phyloP scores from a whole-genome alignment of 1,284 basidiomycete genomes.

The Mycena citricolor region DNA sequence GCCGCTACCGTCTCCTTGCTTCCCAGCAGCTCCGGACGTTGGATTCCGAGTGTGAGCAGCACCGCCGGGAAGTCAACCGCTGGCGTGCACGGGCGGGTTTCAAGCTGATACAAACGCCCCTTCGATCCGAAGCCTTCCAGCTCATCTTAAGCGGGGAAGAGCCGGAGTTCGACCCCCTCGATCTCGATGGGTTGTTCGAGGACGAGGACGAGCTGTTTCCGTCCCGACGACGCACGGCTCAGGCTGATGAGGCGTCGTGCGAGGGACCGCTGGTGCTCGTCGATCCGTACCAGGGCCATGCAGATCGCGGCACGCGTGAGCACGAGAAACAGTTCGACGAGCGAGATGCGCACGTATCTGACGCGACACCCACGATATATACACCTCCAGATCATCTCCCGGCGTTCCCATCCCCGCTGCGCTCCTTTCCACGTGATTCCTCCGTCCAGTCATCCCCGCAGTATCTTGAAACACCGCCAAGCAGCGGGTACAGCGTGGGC shows the following conservation, averaged over 20 bases:
- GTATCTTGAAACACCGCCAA: too few relatives aligned
- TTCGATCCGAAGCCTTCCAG: conserved; percentile 64
- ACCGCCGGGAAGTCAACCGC: conserved; percentile 83
- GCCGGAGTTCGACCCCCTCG: conserved; percentile 62
- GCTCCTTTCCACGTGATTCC: too few relatives aligned
- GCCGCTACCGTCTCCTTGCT: conserved; percentile 77
- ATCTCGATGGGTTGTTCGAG: conserved; percentile 33
- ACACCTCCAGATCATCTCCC: too few relatives aligned
- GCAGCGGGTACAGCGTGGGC: conserved; percentile 8
- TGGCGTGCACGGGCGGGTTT: conserved; percentile 78
- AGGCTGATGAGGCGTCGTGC: conserved; percentile 6
- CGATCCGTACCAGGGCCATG: conserved; percentile 19
- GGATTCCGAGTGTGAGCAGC: conserved; percentile 74
- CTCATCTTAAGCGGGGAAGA: conserved; percentile 68
- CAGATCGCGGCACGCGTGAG: too few relatives aligned
- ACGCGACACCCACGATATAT: too few relatives aligned
- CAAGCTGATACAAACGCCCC: conserved; percentile 63
- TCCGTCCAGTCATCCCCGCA: too few relatives aligned
- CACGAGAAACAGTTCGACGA: too few relatives aligned
- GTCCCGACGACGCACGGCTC: background rate
- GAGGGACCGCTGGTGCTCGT: conserved; percentile 20
- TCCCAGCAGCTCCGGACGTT: conserved; percentile 74
- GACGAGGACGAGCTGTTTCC: conserved; percentile 44
- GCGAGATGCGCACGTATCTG: too few relatives aligned
- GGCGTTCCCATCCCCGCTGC: too few relatives aligned